Evolutionary conservation across 371 early-diverging fungal species (phyloP).

Genomic region (Mortierella sp.): DNA sequence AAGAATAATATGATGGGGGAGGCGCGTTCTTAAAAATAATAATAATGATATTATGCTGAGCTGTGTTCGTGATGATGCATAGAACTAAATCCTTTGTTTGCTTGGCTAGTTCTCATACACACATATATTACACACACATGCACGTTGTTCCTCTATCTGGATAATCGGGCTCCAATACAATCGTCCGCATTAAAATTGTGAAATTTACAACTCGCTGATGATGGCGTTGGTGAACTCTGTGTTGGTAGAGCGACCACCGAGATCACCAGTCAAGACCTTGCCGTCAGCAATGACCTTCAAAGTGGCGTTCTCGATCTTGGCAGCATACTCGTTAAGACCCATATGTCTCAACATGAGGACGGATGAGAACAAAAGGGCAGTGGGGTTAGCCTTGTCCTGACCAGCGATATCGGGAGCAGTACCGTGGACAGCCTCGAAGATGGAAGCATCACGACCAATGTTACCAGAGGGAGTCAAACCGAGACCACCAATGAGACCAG

Average conservation of each 20-base stretch:
- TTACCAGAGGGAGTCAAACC: slow-evolving; percentile 98
- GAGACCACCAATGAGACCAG: slow-evolving; percentile 98
- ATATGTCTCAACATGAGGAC: slow-evolving; percentile 99
- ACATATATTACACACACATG: background rate
- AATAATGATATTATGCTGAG: slow-evolving; percentile 1
- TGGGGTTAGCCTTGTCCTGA: slow-evolving; percentile 80
- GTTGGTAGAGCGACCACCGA: slow-evolving; percentile 94
- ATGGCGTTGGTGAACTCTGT: slow-evolving; percentile 93
- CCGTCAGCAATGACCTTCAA: slow-evolving; percentile 96
- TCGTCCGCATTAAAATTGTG: background rate
- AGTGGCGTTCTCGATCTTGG: slow-evolving; percentile 90
- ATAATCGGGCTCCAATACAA: background rate
- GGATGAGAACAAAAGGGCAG: slow-evolving; percentile 91
- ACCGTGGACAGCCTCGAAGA: slow-evolving; percentile 98
- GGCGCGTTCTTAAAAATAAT: background rate
- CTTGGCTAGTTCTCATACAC: background rate
- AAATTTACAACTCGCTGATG: slow-evolving; percentile 64
- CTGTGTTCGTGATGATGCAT: background rate
- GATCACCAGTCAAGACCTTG: slow-evolving; percentile 91
- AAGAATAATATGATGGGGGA: slow-evolving; percentile 5
- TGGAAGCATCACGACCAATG: slow-evolving; percentile 96
- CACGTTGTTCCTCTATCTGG: slow-evolving; percentile 6
- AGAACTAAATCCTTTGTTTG: background rate
- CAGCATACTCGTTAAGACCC: slow-evolving; percentile 84
- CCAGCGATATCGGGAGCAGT: slow-evolving; percentile 99